Conservation (phyloP, 805 yeast species). For the Cyberlindnera americana region DNA sequence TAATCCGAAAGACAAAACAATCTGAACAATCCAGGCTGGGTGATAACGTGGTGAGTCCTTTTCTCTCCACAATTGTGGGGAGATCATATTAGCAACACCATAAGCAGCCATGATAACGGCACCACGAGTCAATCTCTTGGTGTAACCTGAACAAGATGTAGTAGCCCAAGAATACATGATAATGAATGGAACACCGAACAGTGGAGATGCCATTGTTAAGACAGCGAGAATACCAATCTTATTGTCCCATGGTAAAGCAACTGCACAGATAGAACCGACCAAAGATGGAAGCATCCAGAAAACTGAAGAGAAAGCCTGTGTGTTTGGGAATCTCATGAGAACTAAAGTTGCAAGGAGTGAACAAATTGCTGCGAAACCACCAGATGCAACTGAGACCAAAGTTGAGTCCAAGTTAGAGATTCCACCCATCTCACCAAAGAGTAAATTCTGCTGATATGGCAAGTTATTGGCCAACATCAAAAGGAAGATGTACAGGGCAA, state of each 20-base stretch:
- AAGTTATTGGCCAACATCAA: constrained; percentile 51
- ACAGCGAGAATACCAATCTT: constrained; percentile 45
- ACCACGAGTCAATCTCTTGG: constrained; percentile 47
- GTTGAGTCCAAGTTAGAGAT: constrained; percentile 43
- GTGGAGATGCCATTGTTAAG: constrained; percentile 43
- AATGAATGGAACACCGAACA: constrained; percentile 42
- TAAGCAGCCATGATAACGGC: constrained; percentile 43
- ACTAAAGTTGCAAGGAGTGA: constrained; percentile 36
- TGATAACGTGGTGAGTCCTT: constrained; percentile 43
- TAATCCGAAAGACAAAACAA: constrained; percentile 44
- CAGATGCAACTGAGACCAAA: constrained; percentile 50
- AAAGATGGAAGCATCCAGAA: constrained; percentile 42
- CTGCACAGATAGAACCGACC: constrained; percentile 44
- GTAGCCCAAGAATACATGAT: constrained; percentile 35
- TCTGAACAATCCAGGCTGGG: constrained; percentile 53
- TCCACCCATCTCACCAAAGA: constrained; percentile 45
- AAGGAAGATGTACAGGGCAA: constrained; percentile 31
- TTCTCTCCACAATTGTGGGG: constrained; percentile 54
- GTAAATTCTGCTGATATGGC: constrained; percentile 48
- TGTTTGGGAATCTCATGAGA: constrained; percentile 33
- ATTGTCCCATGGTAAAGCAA: constrained; percentile 41
- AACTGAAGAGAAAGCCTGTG: constrained; percentile 36
- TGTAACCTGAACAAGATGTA: constrained; percentile 42
- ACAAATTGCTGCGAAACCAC: constrained; percentile 44
- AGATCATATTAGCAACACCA: constrained; percentile 46